These are phyloP conservation scores for Phlebiopsis gigantea DNA, from an alignment of 768 basidiomycete genomes.

Conservation along the genomic window DNA sequence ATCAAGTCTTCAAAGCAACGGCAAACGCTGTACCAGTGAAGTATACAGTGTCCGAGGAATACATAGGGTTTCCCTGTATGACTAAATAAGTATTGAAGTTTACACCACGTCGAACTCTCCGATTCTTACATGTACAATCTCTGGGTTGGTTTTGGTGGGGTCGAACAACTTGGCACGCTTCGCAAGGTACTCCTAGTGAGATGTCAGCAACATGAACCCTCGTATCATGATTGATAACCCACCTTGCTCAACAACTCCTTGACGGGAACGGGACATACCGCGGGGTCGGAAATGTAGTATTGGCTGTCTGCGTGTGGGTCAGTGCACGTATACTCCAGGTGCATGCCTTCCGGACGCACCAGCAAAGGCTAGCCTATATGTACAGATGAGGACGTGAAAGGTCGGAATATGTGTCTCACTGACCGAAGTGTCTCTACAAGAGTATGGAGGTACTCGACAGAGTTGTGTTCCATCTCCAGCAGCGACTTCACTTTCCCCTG, in stretches of 20 bases:
- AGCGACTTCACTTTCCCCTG: constrained; percentile 66
- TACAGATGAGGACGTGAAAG: neutral
- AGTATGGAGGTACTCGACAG: constrained; percentile 80
- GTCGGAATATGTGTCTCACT: constrained; percentile 15
- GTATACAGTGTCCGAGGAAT: constrained; percentile 92
- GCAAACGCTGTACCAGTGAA: constrained; percentile 62
- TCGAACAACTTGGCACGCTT: constrained; percentile 79
- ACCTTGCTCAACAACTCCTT: constrained; percentile 83
- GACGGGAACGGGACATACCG: constrained; percentile 71
- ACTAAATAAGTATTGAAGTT: neutral
- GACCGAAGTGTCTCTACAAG: constrained; percentile 83
- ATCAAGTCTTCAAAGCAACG: neutral
- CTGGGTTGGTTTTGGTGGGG: constrained; percentile 54
- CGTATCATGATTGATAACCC: constrained; percentile 2
- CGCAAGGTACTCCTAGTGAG: constrained; percentile 70
- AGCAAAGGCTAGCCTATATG: constrained; percentile 10
- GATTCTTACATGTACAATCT: constrained; percentile 64
- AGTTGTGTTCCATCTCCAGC: constrained; percentile 84
- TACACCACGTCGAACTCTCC: no score
- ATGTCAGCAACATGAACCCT: neutral
- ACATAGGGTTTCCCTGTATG: constrained; percentile 70
- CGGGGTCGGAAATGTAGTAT: constrained; percentile 92
- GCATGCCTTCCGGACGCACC: neutral
- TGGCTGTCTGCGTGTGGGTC: constrained; percentile 53
- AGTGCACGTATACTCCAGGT: neutral